Evolutionary conservation across 768 basidiomycete species (phyloP).

Genomic region (Chalciporus pseudorubinellus): DNA sequence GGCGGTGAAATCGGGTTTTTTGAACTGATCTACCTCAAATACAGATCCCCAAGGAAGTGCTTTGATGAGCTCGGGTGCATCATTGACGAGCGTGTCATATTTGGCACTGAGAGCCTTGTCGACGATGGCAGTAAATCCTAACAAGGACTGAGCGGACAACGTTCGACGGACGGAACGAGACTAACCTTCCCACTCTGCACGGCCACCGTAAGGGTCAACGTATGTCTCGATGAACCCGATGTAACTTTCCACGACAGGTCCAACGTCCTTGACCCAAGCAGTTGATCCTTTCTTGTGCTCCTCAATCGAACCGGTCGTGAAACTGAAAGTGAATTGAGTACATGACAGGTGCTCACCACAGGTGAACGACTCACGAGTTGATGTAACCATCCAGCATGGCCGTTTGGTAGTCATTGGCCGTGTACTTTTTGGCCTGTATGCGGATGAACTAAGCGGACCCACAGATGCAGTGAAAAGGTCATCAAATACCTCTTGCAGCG

Average conservation of each 20-base stretch:
- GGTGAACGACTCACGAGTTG: constrained; percentile 52
- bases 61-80: constrained; percentile 78
- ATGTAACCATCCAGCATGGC: constrained; percentile 79
- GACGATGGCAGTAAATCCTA: constrained; percentile 86
- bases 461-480: neutral
- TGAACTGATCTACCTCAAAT: constrained; percentile 70
- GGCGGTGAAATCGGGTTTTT: constrained; percentile 86
- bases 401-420: constrained; percentile 68
- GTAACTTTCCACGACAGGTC: constrained; percentile 86
- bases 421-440: constrained; percentile 65
- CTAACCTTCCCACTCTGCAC: constrained; percentile 89
- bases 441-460: neutral
- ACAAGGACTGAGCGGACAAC: neutral
- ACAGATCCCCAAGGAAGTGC: constrained; percentile 77
- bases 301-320: constrained; percentile 73
- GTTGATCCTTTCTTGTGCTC: constrained; percentile 76
- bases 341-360: neutral
- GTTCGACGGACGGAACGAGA: neutral
- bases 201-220: constrained; percentile 86
- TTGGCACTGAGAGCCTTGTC: constrained; percentile 81
- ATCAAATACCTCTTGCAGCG: constrained; percentile 55
- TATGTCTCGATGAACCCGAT: constrained; percentile 87
- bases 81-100: constrained; percentile 72
- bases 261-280: constrained; percentile 84
- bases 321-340: constrained; percentile 34